Evolutionary conservation across 1,284 basidiomycete species (phyloP), one percentile per base, ranked within the genome.

Genomic region (Irpex rosettiformis): DNA sequence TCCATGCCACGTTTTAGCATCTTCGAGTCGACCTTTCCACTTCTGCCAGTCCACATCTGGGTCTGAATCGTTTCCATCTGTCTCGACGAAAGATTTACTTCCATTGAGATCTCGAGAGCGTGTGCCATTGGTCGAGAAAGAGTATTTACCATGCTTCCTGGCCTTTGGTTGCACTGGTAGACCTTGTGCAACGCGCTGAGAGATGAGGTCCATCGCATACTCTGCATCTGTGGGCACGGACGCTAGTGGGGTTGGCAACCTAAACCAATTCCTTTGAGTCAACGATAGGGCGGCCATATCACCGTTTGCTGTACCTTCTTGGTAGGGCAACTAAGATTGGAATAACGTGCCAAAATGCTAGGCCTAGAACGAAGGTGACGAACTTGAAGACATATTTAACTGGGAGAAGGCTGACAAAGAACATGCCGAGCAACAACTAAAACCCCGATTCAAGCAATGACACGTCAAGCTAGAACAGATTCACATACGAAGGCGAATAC

Each of bases 201-300:
- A 79, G 37, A 89, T 87, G 8, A 89, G 66, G 30, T 85, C 79
- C 81, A 88, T 87, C 1, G 87, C 85, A 64, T 84, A 74, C 57
- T 89, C 85, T 1, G 82, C 78, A 65, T 89, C 85, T 4, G 85
- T 88, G 0, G 86, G 86, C 4, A 79, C 79, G 59, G 82, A 77
- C 25, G 64, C 62, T 51, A 88, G 76, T 3, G 76, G 71, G 3
- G 76, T 73, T 11, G 82, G 82, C 16, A 85, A 57, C 28, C 68
- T 71, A 30, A 16, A 22, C 18, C 22, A 47, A 8, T 13, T 21
- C 28, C 16, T 3, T 11, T 57, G 16, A 28, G 29, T 28, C 8
- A 49, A 21, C 59, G 18, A 37, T 40, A 28, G 37, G 52, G 49
- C 33, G n/a, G 43, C 3, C 3, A 43, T 4, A 47, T 52, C 24